Evolutionary conservation across 2,329 filamentous ascomycete species (phyloP).

Genomic region (Whalleya microplaca): DNA sequence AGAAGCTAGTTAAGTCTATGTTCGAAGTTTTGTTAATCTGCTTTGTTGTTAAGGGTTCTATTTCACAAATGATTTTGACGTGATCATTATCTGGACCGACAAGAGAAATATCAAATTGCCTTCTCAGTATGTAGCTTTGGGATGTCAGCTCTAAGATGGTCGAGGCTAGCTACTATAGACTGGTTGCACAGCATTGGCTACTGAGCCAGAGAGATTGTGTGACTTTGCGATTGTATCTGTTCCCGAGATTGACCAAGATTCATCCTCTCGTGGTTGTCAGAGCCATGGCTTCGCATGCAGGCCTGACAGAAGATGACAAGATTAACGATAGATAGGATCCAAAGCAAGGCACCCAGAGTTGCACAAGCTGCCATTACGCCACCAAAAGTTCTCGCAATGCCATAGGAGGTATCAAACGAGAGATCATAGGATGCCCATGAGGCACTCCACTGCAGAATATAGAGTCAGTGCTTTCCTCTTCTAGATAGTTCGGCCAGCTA

Average conservation of each 20-base stretch:
- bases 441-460: conserved; percentile 40
- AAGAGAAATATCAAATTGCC: background rate
- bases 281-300: conserved; percentile 31
- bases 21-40: background rate
- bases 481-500: no score
- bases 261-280: conserved; percentile 23
- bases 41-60: background rate
- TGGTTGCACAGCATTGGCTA: conserved; percentile 7
- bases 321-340: conserved; percentile 45
- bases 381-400: conserved; percentile 29
- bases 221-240: background rate
- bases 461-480: no score
- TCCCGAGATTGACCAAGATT: conserved; percentile 34
- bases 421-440: conserved; percentile 38
- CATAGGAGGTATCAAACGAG: conserved; percentile 27
- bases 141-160: background rate
- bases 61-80: background rate
- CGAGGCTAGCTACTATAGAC: conserved; percentile 1
- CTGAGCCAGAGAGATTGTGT: background rate
- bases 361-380: conserved; percentile 44
- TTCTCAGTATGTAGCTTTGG: background rate
- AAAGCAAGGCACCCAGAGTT: conserved; percentile 46
- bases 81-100: background rate
- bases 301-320: conserved; percentile 44
- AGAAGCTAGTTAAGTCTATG: background rate